Evolutionary conservation across 805 yeast genomes (phyloP).

Genomic region (Saccharomycopsis javanensis): DNA sequence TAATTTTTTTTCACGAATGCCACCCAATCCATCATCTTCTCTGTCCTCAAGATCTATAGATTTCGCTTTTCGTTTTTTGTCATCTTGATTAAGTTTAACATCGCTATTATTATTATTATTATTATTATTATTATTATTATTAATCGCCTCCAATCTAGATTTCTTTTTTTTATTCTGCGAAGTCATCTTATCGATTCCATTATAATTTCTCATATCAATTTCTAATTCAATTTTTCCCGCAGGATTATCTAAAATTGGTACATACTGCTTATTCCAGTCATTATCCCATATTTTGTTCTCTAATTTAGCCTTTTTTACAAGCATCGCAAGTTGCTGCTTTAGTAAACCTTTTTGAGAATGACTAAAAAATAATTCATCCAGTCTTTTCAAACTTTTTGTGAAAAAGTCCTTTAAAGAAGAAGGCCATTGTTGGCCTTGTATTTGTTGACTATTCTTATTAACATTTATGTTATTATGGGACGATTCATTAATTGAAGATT

Average conservation of each 20-base stretch:
- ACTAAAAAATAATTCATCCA: slow-evolving; percentile 29
- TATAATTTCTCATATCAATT: not conserved
- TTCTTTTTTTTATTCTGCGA: not conserved
- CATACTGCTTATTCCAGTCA: slow-evolving; percentile 42
- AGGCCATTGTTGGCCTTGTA: not conserved
- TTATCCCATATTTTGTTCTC: slow-evolving; percentile 36
- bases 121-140: not conserved
- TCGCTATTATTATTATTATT: slow-evolving; percentile 20
- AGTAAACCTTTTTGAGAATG: slow-evolving; percentile 29
- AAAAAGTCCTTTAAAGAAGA: slow-evolving; percentile 33
- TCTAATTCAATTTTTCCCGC: slow-evolving; percentile 3
- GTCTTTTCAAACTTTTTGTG: slow-evolving; percentile 34
- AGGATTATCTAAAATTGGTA: slow-evolving; percentile 35
- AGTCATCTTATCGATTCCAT: not conserved
- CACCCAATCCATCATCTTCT: not conserved
- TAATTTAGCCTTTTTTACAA: slow-evolving; percentile 40
- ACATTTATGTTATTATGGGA: not conserved
- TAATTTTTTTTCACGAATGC: slow-evolving; percentile 27
- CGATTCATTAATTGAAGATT: not conserved
- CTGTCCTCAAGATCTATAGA: not conserved
- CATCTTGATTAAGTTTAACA: slow-evolving; percentile 13
- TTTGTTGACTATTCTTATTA: not conserved
- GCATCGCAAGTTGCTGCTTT: slow-evolving; percentile 39
- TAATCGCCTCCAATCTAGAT: not conserved
- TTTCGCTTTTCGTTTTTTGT: not conserved